Evolutionary conservation across 805 yeast species (phyloP).

Genomic region (Phaffomyces antillensis): DNA sequence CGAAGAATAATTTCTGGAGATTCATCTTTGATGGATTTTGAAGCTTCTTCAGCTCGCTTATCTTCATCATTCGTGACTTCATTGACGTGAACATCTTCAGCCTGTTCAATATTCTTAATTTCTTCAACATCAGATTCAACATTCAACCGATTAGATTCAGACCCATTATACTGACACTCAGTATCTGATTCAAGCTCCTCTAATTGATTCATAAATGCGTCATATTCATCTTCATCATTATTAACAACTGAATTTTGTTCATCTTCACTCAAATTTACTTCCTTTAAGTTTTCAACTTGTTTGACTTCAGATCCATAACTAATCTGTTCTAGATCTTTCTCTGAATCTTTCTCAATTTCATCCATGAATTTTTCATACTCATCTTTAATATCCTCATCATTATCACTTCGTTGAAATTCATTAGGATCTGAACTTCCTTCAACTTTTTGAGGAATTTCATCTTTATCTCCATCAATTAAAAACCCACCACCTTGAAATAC

Average conservation of each 20-base stretch:
- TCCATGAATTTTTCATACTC: background rate
- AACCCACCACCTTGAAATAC: background rate
- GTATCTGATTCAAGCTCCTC: slow-evolving; percentile 4
- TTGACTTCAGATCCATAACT: background rate
- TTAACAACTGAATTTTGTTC: background rate
- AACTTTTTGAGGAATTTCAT: background rate
- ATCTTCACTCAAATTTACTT: background rate
- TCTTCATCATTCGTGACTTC: background rate
- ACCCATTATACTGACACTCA: background rate
- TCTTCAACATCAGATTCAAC: background rate
- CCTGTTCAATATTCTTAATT: background rate
- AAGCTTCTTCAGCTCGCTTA: background rate
- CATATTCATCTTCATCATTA: slow-evolving; percentile 15
- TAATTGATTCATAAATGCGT: slow-evolving; percentile 17
- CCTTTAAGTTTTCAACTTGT: background rate
- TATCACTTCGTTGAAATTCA: too few species aligned
- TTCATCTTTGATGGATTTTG: background rate
- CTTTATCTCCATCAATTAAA: background rate
- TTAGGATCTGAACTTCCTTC: background rate
- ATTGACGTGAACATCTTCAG: too few species aligned
- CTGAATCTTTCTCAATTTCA: too few species aligned
- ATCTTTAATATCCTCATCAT: background rate
- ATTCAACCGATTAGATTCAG: background rate
- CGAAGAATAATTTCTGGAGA: background rate
- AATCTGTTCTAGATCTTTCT: too few species aligned